phyloP scores from a whole-genome alignment of 768 basidiomycete genomes.

The Termitomyces sp. region DNA sequence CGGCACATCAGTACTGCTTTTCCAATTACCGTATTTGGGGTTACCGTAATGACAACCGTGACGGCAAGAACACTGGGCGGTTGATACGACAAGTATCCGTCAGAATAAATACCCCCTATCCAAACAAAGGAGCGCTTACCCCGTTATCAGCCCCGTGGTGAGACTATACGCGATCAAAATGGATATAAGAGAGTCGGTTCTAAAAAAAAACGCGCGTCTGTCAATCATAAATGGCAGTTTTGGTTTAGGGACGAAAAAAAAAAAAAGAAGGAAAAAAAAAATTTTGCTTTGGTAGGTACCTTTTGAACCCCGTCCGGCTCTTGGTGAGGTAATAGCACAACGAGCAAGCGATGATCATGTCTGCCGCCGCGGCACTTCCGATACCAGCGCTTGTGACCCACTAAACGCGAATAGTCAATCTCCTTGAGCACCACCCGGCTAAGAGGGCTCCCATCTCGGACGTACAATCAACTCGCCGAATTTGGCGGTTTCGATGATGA shows the following conservation, averaged over 20 bases:
- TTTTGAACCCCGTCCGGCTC: slow-evolving; percentile 40
- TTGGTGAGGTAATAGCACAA: slow-evolving; percentile 45
- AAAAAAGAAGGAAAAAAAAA: no score
- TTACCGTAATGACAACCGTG: slow-evolving; percentile 35
- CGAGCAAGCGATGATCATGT: slow-evolving; percentile 42
- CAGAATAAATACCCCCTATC: no score
- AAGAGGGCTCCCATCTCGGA: no score
- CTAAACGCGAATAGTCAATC: no score
- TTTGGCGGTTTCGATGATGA: slow-evolving; percentile 25
- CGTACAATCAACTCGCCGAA: slow-evolving; percentile 33
- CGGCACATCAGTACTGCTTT: neutral
- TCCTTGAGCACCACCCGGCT: no score
- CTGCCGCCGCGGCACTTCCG: slow-evolving; percentile 43
- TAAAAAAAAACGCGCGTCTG: slow-evolving; percentile 13
- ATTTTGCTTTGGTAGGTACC: slow-evolving; percentile 20
- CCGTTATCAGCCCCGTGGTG: slow-evolving; percentile 39
- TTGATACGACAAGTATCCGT: neutral
- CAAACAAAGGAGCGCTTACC: slow-evolving; percentile 23
- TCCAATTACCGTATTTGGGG: neutral
- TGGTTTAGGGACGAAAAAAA: no score
- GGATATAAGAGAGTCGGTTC: slow-evolving; percentile 40
- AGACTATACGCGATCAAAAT: slow-evolving; percentile 40
- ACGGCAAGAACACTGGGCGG: slow-evolving; percentile 34
- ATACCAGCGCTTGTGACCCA: slow-evolving; percentile 47
- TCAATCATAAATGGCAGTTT: neutral